Base-by-base conservation (phyloP, 768 basidiomycete genomes). In the Mycena vulgaris region DNA sequence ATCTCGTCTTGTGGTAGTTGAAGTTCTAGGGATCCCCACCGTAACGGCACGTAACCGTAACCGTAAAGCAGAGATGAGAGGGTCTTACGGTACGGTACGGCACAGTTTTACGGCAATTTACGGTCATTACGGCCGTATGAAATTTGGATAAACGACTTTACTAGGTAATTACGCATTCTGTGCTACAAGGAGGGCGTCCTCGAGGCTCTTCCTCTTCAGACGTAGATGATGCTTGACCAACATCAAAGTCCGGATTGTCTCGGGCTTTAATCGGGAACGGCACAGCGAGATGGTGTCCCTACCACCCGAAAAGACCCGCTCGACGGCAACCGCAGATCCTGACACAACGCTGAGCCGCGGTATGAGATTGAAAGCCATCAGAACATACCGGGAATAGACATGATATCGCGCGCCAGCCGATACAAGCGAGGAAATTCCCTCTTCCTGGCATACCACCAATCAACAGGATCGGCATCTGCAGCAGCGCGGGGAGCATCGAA, bases 401-500 rank as follows among this genome's bases (percentile, higher is more conserved):
- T 55, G 45, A 69, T 56, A 52, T 69, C 68, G 19, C 68, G 68
- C 19, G 68, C 68, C 10, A 69, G 52, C 17, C 42, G 42, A 52
- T 69, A 69, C 3, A 69, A 53, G 21, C 42, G 52, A 2, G 61
- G 68, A 33, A 56, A 63, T 28, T 56, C 52, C 4, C 5, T 31
- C 27, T 49, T 47, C 11, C 56, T 13, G 19, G 61, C 42, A 40
- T 63, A 55, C 68, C 68, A 47, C 45, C 45, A 47, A 23, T 47
- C 21, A 47, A 47, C 45, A 2, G 45, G 45, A n/a, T 47, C 45
- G 7, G 45, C 23, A 3, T 23, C 21, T 7, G n/a, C 3, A 23
- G 61, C 21, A 8, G 45, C 14, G 14, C 23, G 45, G 23, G 45
- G 45, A 6, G 45, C 45, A 47, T n/a, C 45, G 23, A 47, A 47